These are phyloP conservation scores for Arachnopeziza araneosa DNA, from an alignment of 2,329 filamentous ascomycete genomes.

Conservation along the genomic window DNA sequence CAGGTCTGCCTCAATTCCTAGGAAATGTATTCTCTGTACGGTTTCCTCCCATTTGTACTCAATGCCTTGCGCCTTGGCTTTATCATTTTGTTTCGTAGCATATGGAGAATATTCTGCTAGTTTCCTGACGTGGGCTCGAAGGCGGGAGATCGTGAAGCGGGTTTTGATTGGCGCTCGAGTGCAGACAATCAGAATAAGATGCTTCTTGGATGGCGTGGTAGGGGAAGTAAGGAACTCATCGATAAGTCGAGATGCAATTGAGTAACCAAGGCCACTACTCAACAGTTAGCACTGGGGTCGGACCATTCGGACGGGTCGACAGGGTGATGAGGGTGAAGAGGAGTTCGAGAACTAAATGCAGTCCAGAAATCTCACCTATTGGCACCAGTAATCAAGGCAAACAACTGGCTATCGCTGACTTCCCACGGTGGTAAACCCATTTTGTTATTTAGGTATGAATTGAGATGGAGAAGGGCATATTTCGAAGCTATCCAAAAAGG, in stretches of 20 bases:
- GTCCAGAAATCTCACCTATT: constrained; percentile 60
- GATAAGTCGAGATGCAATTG: constrained; percentile 77
- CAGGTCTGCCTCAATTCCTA: constrained; percentile 54
- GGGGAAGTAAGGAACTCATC: constrained; percentile 77
- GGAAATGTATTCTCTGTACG: constrained; percentile 49
- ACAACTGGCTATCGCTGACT: constrained; percentile 41
- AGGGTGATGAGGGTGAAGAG: not conserved
- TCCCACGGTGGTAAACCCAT: constrained; percentile 27
- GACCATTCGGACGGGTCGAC: not conserved
- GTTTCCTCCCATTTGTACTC: constrained; percentile 42
- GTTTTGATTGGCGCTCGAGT: constrained; percentile 74
- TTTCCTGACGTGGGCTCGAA: constrained; percentile 56
- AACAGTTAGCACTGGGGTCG: not conserved
- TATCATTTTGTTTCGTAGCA: constrained; percentile 40
- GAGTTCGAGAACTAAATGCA: not conserved
- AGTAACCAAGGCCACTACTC: constrained; percentile 76
- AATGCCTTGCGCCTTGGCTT: constrained; percentile 50
- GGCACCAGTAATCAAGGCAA: constrained; percentile 74
- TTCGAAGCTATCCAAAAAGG: not conserved
- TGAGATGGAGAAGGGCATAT: not conserved
- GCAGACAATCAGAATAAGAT: constrained; percentile 76
- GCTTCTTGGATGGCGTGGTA: constrained; percentile 57
- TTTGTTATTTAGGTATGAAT: not conserved
- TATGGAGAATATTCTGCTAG: constrained; percentile 39
- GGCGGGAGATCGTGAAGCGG: constrained; percentile 59